Percentiles rank a stretch among this genome's conserved stretches.
These are phyloP conservation scores for Colletotrichum sp. DNA, from an alignment of 2,329 filamentous ascomycete genomes.

Conservation along the genomic window DNA sequence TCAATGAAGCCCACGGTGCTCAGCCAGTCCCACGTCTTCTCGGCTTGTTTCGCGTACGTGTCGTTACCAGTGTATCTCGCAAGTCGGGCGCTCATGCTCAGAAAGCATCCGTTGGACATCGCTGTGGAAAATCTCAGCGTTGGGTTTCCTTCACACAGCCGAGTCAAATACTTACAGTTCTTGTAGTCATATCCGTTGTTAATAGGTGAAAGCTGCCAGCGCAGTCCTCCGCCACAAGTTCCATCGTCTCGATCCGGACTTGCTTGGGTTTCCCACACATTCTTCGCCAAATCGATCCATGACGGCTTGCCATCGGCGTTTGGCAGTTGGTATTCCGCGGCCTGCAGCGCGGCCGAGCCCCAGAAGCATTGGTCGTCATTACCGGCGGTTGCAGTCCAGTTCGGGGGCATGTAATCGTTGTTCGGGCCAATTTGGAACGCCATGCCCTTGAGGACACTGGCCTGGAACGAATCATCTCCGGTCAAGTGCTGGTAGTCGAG, in stretches of 20 bases:
- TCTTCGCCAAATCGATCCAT: slow-evolving; percentile 62
- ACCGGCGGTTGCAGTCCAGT: slow-evolving; percentile 48
- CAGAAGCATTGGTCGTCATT: slow-evolving; percentile 69
- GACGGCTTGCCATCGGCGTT: slow-evolving; percentile 45
- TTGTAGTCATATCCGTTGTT: slow-evolving; percentile 74
- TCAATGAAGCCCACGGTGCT: slow-evolving; percentile 55
- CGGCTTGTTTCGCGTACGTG: slow-evolving; percentile 62
- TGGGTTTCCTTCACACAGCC: neutral
- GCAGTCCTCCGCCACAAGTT: slow-evolving; percentile 66
- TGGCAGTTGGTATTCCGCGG: slow-evolving; percentile 59
- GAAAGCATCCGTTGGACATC: slow-evolving; percentile 54
- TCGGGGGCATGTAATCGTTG: slow-evolving; percentile 54
- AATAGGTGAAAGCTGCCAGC: slow-evolving; percentile 70
- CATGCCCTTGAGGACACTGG: slow-evolving; percentile 47
- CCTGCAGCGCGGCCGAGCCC: slow-evolving; percentile 61
- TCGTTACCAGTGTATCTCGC: slow-evolving; percentile 64
- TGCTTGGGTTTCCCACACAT: slow-evolving; percentile 60
- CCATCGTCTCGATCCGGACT: slow-evolving; percentile 50
- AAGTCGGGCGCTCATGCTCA: slow-evolving; percentile 61
- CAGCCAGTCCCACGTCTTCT: slow-evolving; percentile 63
- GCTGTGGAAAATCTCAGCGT: slow-evolving; percentile 20
- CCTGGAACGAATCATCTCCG: slow-evolving; percentile 57
- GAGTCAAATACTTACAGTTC: slow-evolving; percentile 36
- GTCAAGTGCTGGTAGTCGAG: slow-evolving; percentile 47
- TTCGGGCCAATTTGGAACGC: slow-evolving; percentile 52